These are phyloP conservation scores for Clonostachys rhizophaga DNA, from an alignment of 2,329 filamentous ascomycete genomes.

Conservation along the genomic window DNA sequence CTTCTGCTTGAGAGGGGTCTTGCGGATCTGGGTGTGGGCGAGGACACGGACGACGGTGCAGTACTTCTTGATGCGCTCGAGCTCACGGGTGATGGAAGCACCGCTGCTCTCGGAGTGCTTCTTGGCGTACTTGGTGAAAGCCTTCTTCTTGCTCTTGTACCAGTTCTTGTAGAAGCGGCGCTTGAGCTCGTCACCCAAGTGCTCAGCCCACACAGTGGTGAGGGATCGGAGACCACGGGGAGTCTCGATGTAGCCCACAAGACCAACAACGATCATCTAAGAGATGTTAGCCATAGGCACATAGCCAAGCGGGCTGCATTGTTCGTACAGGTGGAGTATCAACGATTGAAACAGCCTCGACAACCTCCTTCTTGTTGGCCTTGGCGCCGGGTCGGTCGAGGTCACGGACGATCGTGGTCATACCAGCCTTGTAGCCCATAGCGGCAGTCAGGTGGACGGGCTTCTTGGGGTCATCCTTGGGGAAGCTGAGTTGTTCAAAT, in stretches of 20 bases:
- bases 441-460: slow-evolving; percentile 96
- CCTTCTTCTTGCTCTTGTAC: slow-evolving; percentile 99
- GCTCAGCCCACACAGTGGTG: slow-evolving; percentile 99
- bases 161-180: slow-evolving; percentile 99
- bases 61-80: slow-evolving; percentile 99
- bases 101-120: slow-evolving; percentile 95
- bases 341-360: slow-evolving; percentile 83
- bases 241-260: slow-evolving; percentile 99
- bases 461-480: slow-evolving; percentile 99
- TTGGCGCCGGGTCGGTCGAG: slow-evolving; percentile 98
- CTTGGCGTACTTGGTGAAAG: slow-evolving; percentile 99
- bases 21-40: slow-evolving; percentile 98
- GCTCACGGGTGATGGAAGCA: slow-evolving; percentile 87
- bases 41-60: slow-evolving; percentile 98
- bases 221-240: slow-evolving; percentile 98
- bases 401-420: slow-evolving; percentile 99
- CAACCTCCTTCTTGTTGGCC: slow-evolving; percentile 98
- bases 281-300: slow-evolving; percentile 68
- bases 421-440: slow-evolving; percentile 99
- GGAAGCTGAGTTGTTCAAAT: slow-evolving; percentile 69
- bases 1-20: slow-evolving; percentile 99
- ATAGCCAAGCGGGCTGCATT: slow-evolving; percentile 77
- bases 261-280: slow-evolving; percentile 99
- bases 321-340: slow-evolving; percentile 93
- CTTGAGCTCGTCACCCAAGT: slow-evolving; percentile 97